Evolutionary conservation across 768 basidiomycete species (phyloP), one percentile per base, ranked within the genome.

Genomic region (Tulasnella sp.): DNA sequence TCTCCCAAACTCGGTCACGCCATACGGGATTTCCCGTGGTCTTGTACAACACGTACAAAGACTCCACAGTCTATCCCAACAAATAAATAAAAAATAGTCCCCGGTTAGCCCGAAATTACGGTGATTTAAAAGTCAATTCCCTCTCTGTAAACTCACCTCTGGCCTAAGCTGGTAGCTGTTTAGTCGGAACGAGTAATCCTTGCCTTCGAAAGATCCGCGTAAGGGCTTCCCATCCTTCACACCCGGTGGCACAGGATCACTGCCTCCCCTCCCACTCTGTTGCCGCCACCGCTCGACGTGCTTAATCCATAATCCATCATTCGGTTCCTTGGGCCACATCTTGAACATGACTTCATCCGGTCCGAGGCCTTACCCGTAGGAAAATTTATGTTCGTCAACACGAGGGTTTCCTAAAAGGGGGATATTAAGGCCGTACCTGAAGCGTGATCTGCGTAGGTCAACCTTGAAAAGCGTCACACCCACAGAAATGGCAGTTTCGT

Each of bases 1-100:
- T 89, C 40, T 83, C 84, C 92, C 93, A 93, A 2, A 91, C 93
- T 75, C 90, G 88, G 71, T 90, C 88, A 81, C 93, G 88, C 93
- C 94, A 94, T 78, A 87, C 88, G 40, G 83, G 83, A 82, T 94
- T 88, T 0, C 91, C 89, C 2, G 93, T 94, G 10, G 89, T 88
- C 71, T 89, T 89, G 90, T 91, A 94, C 79, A 94, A 84, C 24
- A 94, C 82, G 83, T 91, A 94, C 77, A 94, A 84, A 14, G 91
- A 92, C 83, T 94, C 93, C 5, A 94, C 82, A 9, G 94, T 90
- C 93, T 94, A 82, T 38, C 38, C 46, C 34, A 36, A 52, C 9
- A 34, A 42, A 31, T 9, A 44, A 72, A 48, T 16, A 18, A 0
- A 48, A 8, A 3, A 21, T 6, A 18, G 48, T 48, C 21, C 6